Base-by-base conservation (phyloP, 2,329 filamentous ascomycete genomes). In the Penicillium sp. region DNA sequence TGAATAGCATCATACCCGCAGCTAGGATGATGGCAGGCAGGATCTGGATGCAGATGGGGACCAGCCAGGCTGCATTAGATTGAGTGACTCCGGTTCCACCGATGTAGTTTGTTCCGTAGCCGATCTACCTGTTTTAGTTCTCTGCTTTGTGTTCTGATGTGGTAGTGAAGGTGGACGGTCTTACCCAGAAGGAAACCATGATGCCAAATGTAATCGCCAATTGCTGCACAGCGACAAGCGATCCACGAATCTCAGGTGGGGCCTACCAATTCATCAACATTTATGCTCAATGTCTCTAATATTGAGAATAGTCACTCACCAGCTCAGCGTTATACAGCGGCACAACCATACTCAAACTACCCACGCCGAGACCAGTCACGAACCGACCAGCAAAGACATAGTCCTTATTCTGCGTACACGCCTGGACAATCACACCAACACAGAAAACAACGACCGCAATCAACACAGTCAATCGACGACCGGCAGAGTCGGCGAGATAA, bases 1-100 rank as follows among this genome's bases (percentile, higher is more conserved):
- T 91, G 77, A 90, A 91, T 3, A 90, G 90, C 84, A 92, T 91
- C 56, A 61, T 64, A 33, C 90, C 90, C 7, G 83, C 65, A 17
- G 88, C 85, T 1, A 93, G 83, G 4, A 91, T 64, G 0, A 88
- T 62, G 0, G 89, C 89, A 0, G 90, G 90, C 0, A 82, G 81
- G 4, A 92, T 80, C 61, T 83, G 81, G 2, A 83, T 70, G n/a
- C 78, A 66, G 60, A 82, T 79, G 1, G 80, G 80, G 2, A 82
- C 63, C 13, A 79, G 68, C 75, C 78, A 83, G 2, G 79, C 72
- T 66, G 78, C 79, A n/a, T 91, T 83, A 3, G 59, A 61, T 38
- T 64, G 62, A 7, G 37, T 49, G 44, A 64, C 58, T 75, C 83
- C 79, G 7, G 84, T 86, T 9, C 85, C 89, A 1, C 87, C 87